Base-by-base conservation (phyloP, 768 basidiomycete genomes). In the Nevesoporus exiguus region DNA sequence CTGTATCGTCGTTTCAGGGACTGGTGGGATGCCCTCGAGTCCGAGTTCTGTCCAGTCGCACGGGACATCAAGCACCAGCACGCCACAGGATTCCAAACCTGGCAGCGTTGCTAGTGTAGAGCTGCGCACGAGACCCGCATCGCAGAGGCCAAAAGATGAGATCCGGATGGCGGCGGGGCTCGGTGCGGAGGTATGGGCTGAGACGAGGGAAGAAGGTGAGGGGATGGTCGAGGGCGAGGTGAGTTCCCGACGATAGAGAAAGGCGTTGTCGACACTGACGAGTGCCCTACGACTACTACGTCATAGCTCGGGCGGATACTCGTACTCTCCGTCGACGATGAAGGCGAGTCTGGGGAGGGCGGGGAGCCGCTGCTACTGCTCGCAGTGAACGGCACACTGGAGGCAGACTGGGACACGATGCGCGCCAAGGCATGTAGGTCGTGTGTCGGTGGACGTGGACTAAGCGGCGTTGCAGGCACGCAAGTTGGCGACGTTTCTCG, bases 191-290 rank as follows among this genome's bases (percentile, higher is more conserved):
- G 76, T 89, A 31, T 92, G 90, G 89, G 82, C 82, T 47, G 89
- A 91, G 70, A 87, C 84, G 25, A 77, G 75, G 55, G 83, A 80
- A 22, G 77, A 69, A 9, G 58, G 40, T 5, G 63, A 63, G 19
- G 87, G 86, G 17, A 86, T 86, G 83, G 85, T 84, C 3, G 88
- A 91, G 55, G 84, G 85, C 66, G 88, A 91, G 80, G 89, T 89
- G 60, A 61, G 76, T 67, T 22, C 13, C 24, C 22, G 29, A 15
- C 11, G 24, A 8, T 9, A 10, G 3, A 41, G 9, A 6, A 3
- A n/a, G 27, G 14, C 10, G 10, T 10, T 22, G 22, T 43, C 8
- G 21, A 21, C 46, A 41, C 22, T 49, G 40, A 48, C 22, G 42
- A 29, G 31, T 56, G 37, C 33, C 15, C 50, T 55, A 54, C 27